Percentiles rank a stretch among this genome's conserved stretches.
These are phyloP conservation scores for Clathrospora elynae DNA, from an alignment of 2,329 filamentous ascomycete genomes.

Conservation along the genomic window DNA sequence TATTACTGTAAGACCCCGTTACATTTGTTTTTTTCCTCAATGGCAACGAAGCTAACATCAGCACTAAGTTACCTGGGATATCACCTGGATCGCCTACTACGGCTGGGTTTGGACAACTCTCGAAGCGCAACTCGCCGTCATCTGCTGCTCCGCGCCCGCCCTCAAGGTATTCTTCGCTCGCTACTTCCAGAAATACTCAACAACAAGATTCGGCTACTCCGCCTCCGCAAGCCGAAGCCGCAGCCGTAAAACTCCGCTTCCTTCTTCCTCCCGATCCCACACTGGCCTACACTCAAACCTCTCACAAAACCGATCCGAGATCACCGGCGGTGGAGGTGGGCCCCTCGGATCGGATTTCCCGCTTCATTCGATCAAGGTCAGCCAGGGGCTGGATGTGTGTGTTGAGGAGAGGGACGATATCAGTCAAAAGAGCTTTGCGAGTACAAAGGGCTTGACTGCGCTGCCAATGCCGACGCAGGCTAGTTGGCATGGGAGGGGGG, in stretches of 20 bases:
- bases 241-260: slow-evolving; percentile 7
- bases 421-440: slow-evolving; percentile 25
- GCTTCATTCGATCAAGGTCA: slow-evolving; percentile 29
- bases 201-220: slow-evolving; percentile 16
- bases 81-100: slow-evolving; percentile 49
- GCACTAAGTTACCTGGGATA: slow-evolving; percentile 43
- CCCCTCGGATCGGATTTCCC: slow-evolving; percentile 19
- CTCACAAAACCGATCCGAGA: slow-evolving; percentile 14
- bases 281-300: neutral
- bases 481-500: slow-evolving; percentile 4
- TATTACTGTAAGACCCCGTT: slow-evolving; percentile 30
- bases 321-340: slow-evolving; percentile 6
- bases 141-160: slow-evolving; percentile 52
- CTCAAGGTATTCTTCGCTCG: slow-evolving; percentile 52
- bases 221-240: slow-evolving; percentile 6
- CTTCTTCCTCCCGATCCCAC: slow-evolving; percentile 1
- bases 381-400: slow-evolving; percentile 24
- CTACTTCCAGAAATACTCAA: slow-evolving; percentile 39
- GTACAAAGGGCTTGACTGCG: slow-evolving; percentile 26
- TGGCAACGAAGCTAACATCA: neutral
- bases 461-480: slow-evolving; percentile 15
- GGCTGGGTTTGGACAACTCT: slow-evolving; percentile 51
- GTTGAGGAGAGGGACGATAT: slow-evolving; percentile 28
- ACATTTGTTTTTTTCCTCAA: no score
- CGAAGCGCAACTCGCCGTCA: slow-evolving; percentile 50